Conservation (phyloP, 148 eudicot species). For the Camellia lanceoleosa region DNA sequence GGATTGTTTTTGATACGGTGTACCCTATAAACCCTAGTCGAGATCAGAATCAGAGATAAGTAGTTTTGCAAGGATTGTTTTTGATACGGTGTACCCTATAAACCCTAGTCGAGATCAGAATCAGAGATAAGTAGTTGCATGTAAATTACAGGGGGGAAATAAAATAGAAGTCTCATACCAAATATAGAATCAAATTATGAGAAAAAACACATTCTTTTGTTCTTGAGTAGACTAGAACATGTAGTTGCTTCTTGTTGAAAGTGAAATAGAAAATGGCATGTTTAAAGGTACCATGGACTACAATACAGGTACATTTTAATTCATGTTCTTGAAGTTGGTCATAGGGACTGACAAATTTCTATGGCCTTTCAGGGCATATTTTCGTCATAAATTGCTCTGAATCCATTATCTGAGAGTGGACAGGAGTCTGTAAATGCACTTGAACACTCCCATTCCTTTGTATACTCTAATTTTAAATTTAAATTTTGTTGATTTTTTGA, state of each 20-base stretch:
- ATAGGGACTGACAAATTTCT: too few relatives aligned
- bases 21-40: slow-evolving; percentile 38
- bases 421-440: too few relatives aligned
- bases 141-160: background rate
- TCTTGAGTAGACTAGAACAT: too few relatives aligned
- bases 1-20: slow-evolving; percentile 75
- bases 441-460: too few relatives aligned
- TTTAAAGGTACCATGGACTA: too few relatives aligned
- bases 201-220: background rate
- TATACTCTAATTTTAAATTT: too few relatives aligned
- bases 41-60: background rate
- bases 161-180: background rate
- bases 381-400: too few relatives aligned
- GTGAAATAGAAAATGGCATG: too few relatives aligned
- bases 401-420: too few relatives aligned
- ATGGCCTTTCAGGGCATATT: too few relatives aligned
- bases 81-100: slow-evolving; percentile 67
- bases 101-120: slow-evolving; percentile 8
- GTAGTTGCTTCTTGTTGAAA: background rate
- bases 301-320: background rate
- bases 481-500: too few relatives aligned
- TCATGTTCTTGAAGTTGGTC: background rate
- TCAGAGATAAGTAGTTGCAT: background rate
- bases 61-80: slow-evolving; percentile 70
- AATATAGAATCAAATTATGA: background rate